Percentiles rank a stretch among this genome's conserved stretches.
These are phyloP conservation scores for Myochromella boudieri DNA, from an alignment of 768 basidiomycete species.

Conservation along the genomic window DNA sequence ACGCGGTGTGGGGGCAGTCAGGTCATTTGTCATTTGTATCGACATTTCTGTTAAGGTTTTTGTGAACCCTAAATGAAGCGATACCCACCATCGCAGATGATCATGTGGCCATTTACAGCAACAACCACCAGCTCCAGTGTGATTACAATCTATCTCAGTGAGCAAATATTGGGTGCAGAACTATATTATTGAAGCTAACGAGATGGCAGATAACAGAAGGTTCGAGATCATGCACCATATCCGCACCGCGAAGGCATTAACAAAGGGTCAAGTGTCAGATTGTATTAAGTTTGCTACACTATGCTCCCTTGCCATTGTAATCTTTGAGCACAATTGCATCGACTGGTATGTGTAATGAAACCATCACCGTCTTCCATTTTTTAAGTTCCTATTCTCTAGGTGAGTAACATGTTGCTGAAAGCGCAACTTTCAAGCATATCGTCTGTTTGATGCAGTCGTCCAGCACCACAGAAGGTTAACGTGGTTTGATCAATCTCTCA, in stretches of 20 bases:
- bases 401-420: slow-evolving; percentile 70
- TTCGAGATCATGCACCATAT: slow-evolving; percentile 89
- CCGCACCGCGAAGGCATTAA: slow-evolving; percentile 71
- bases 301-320: slow-evolving; percentile 84
- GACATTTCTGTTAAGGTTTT: too few species aligned
- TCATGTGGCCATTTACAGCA: too few species aligned
- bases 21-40: too few species aligned
- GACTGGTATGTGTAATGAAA: slow-evolving; percentile 42
- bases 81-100: too few species aligned
- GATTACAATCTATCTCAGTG: slow-evolving; percentile 60
- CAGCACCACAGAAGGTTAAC: slow-evolving; percentile 90
- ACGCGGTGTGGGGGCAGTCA: too few species aligned
- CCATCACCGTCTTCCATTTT: background rate
- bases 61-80: too few species aligned
- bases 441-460: slow-evolving; percentile 97
- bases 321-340: slow-evolving; percentile 79
- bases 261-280: slow-evolving; percentile 53
- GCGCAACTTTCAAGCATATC: slow-evolving; percentile 85
- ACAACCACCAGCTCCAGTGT: slow-evolving; percentile 46
- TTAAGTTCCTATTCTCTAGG: slow-evolving; percentile 35
- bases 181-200: slow-evolving; percentile 64
- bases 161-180: slow-evolving; percentile 57
- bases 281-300: slow-evolving; percentile 80
- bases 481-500: slow-evolving; percentile 90
- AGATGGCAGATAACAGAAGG: slow-evolving; percentile 78